Evolutionary conservation across 1,284 basidiomycete genomes (phyloP), one percentile per base, ranked within the genome.

Genomic region (Exobasidium rhododendri): DNA sequence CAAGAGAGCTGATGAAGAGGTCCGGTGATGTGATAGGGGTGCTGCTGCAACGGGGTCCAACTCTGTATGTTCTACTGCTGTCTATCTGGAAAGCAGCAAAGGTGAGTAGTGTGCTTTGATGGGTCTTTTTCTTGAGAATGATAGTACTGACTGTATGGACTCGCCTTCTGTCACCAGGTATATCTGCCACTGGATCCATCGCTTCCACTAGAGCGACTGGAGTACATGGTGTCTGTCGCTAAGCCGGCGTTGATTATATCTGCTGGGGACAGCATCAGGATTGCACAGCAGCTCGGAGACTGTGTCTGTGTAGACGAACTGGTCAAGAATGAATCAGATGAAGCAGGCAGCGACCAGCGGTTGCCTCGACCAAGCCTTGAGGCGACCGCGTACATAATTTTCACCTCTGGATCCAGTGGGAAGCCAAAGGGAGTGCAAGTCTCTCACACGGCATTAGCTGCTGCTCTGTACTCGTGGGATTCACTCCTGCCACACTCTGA

Each of bases 361-460:
- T 40, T 40, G 10, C 56, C 61, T 17, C 11, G 40, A 6, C 32
- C 51, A 1, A 13, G 35, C 24, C 59, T 77, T 6, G 68, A 68
- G 20, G 49, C 58, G 7, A 59, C 65, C 0, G 71, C 75, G 56
- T 77, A 77, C 59, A 64, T 79, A 44, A 63, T 79, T 32, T 78
- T 78, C 61, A 78, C 76, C 0, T 73, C 70, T 2, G 76, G 76
- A 4, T 70, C 67, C 46, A 78, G 74, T 20, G 76, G 76, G 40
- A 67, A 71, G 61, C 76, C 76, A 2, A 78, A 78, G 43, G 75
- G 73, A 10, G 75, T 77, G 32, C 68, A 72, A 60, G 67, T 79
- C 56, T 64, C 62, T 20, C 77, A 79, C 28, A 60, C 68, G 17
- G 77, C 75, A 0, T 58, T 79, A 26, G 70, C 77, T 3, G 71